phyloP scores from a whole-genome alignment of 2,329 filamentous ascomycete species.

The Penicillium sp. region DNA sequence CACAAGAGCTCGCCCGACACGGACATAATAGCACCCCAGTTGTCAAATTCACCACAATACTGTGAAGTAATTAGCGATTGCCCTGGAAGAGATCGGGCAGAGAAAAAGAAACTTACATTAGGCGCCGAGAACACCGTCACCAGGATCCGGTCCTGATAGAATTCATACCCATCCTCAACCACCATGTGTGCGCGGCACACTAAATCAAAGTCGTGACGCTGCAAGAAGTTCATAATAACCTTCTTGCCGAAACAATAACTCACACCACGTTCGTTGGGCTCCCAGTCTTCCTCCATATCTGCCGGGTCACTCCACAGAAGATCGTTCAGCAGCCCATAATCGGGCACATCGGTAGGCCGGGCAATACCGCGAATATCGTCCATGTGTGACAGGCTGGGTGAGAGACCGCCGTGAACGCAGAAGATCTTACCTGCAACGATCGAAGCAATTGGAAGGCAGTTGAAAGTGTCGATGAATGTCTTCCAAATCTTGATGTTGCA shows the following conservation, averaged over 20 bases:
- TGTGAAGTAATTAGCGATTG: constrained; percentile 41
- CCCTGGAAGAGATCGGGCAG: not conserved
- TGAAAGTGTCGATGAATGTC: constrained; percentile 95
- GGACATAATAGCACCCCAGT: constrained; percentile 98
- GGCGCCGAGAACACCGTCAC: constrained; percentile 98
- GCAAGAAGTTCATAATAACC: constrained; percentile 93
- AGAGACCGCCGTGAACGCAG: constrained; percentile 92
- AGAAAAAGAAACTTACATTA: constrained; percentile 65
- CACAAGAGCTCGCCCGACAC: constrained; percentile 90
- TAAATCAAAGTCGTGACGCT: constrained; percentile 92
- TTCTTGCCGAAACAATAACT: constrained; percentile 99
- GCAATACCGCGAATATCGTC: constrained; percentile 97
- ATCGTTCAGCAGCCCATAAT: constrained; percentile 93
- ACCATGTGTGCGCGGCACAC: constrained; percentile 99
- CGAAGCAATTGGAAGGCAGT: constrained; percentile 90
- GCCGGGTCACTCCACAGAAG: constrained; percentile 96
- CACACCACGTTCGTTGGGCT: constrained; percentile 92
- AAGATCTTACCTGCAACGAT: constrained; percentile 98
- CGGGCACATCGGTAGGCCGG: constrained; percentile 92
- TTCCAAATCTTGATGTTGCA: constrained; percentile 99
- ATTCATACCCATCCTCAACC: constrained; percentile 97
- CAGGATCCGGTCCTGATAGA: constrained; percentile 91
- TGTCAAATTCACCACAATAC: constrained; percentile 99
- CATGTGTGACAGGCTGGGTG: constrained; percentile 91
- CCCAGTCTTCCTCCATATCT: constrained; percentile 98